phyloP scores from a whole-genome alignment of 2,329 filamentous ascomycete species.

The Penicillium sp. region DNA sequence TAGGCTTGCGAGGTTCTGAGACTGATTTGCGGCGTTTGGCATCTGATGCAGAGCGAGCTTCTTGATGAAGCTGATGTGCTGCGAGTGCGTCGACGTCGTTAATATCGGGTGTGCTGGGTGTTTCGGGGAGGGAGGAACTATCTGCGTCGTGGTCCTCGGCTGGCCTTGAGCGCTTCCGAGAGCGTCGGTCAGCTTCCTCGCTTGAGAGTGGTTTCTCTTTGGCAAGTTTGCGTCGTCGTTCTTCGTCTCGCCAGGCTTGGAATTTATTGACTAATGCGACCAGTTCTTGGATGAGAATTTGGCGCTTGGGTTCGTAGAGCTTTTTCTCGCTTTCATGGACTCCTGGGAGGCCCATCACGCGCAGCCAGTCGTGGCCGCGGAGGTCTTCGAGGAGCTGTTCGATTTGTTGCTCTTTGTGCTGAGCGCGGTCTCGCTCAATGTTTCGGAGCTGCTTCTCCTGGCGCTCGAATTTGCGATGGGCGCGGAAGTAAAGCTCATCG shows the following conservation, averaged over 20 bases:
- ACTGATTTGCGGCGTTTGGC: constrained; percentile 34
- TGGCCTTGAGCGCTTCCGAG: constrained; percentile 15
- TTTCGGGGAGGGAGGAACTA: constrained; percentile 41
- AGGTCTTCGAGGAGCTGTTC: constrained; percentile 73
- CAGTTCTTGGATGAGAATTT: constrained; percentile 81
- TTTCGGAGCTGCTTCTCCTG: constrained; percentile 68
- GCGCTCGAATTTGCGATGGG: constrained; percentile 60
- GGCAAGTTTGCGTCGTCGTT: constrained; percentile 76
- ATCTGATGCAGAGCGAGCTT: constrained; percentile 59
- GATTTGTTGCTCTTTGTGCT: constrained; percentile 66
- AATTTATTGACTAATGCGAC: constrained; percentile 83
- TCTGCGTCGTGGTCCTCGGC: constrained; percentile 51
- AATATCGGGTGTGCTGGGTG: constrained; percentile 52
- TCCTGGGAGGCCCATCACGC: constrained; percentile 82
- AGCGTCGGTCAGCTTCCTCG: constrained; percentile 11
- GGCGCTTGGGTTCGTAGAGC: constrained; percentile 78
- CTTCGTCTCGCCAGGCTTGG: constrained; percentile 79
- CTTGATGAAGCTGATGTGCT: constrained; percentile 72
- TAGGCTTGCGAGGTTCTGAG: constrained; percentile 15
- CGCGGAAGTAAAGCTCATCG: constrained; percentile 56
- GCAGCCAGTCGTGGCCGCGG: constrained; percentile 88
- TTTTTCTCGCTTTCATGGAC: constrained; percentile 83
- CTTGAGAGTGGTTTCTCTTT: constrained; percentile 57
- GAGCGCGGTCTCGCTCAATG: constrained; percentile 64
- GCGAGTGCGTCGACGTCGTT: constrained; percentile 69